Evolutionary conservation across 768 basidiomycete species (phyloP).

Genomic region (Lentinula sp.): DNA sequence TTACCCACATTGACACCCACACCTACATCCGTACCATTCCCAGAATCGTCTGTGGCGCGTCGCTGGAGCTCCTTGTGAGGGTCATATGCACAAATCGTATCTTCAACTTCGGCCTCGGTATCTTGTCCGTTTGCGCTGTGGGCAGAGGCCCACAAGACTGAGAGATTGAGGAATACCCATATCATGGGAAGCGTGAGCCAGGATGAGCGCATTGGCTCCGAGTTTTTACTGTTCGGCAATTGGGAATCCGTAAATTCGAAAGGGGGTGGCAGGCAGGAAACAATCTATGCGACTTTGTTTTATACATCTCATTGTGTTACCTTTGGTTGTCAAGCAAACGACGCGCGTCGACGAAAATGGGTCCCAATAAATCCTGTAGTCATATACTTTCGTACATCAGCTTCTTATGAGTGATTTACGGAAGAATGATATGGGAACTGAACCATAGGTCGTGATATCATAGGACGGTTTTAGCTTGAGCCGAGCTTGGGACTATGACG

Average conservation of each 20-base stretch:
- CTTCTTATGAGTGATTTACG: no score
- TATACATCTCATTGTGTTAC: background rate
- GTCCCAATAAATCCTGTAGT: background rate
- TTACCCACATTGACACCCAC: conserved; percentile 9
- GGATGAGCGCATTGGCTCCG: background rate
- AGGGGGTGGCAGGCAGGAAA: background rate
- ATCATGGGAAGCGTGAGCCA: background rate
- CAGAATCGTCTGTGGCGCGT: conserved; percentile 9
- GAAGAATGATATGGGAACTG: no score
- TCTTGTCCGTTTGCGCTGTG: conserved; percentile 4
- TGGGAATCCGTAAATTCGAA: background rate
- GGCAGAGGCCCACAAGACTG: background rate
- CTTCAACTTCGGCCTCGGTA: conserved; percentile 1
- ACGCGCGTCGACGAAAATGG: background rate
- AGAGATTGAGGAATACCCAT: conserved; percentile 5
- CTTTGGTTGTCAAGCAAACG: background rate
- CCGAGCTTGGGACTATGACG: no score
- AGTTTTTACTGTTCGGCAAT: no score
- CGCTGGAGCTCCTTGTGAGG: conserved; percentile 8
- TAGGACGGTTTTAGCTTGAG: no score
- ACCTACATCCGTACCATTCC: background rate
- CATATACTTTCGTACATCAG: no score
- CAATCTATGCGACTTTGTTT: no score
- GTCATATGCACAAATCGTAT: conserved; percentile 10
- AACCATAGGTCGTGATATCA: no score